Evolutionary conservation across 768 basidiomycete species (phyloP), one percentile per base, ranked within the genome.

Genomic region (Amanita phalloides): DNA sequence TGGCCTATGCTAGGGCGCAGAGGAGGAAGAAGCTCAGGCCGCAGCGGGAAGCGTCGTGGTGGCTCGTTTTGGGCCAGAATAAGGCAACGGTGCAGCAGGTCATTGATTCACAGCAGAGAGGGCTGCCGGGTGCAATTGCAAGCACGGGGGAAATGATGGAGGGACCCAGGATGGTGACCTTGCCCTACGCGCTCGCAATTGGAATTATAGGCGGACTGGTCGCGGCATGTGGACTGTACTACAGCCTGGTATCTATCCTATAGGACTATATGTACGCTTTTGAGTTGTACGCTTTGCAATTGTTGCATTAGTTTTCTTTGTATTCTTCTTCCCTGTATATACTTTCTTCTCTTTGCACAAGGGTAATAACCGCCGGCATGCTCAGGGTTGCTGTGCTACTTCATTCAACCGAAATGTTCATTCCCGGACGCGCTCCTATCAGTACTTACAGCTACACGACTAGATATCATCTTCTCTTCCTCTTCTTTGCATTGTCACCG

Each of bases 61-160:
- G 64, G 64, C 47, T 70, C 49, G 61, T 68, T 32, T 48, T 68
- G 50, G 67, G 68, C 11, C 57, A 58, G 50, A 60, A 64, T 49
- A 53, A 53, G 28, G 54, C 48, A 7, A 57, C 59, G 23, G 70
- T 71, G 36, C 47, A 60, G 35, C 57, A 65, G 21, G 26, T 67
- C 32, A 36, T 64, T 3, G 61, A 60, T 36, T 37, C 60, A 36
- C 56, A 62, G 25, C 62, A 66, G 25, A 44, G 51, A 45, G 48
- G 51, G 45, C 55, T 61, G 56, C 61, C 62, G 8, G 61, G 62
- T 9, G 17, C 38, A 5, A 53, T 61, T 45, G 57, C 43, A 46
- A 49, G 14, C 32, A 51, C 56, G 33, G 26, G 30, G 14, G 56
- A 48, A 28, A 4, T 45, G 20, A 32, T 49, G 42, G 54, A 57